These are phyloP conservation scores for Aspergillus felis DNA, from an alignment of 2,329 filamentous ascomycete genomes.

Conservation along the genomic window DNA sequence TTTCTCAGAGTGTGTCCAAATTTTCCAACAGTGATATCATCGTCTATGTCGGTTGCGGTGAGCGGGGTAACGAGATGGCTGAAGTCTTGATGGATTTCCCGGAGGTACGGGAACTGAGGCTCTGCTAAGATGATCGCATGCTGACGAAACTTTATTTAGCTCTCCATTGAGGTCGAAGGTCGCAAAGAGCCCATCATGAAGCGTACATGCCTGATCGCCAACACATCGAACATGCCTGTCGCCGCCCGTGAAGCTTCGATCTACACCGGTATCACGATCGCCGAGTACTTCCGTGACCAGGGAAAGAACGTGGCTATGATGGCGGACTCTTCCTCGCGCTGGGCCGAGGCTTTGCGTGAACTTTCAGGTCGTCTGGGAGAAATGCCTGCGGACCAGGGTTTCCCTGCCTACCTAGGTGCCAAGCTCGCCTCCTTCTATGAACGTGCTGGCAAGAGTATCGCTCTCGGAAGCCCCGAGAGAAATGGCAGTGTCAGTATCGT, in stretches of 20 bases:
- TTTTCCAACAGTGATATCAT: slow-evolving; percentile 99
- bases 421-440: slow-evolving; percentile 99
- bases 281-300: slow-evolving; percentile 96
- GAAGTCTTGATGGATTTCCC: slow-evolving; percentile 99
- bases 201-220: slow-evolving; percentile 95
- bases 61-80: slow-evolving; percentile 98
- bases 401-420: slow-evolving; percentile 92
- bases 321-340: slow-evolving; percentile 96
- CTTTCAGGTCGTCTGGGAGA: slow-evolving; percentile 97
- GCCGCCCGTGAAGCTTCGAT: slow-evolving; percentile 97
- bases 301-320: slow-evolving; percentile 99
- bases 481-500: slow-evolving; percentile 95
- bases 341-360: slow-evolving; percentile 98
- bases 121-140: not conserved
- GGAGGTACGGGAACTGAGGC: slow-evolving; percentile 50
- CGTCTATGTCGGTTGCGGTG: slow-evolving; percentile 89
- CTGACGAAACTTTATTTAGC: slow-evolving; percentile 41
- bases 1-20: slow-evolving; percentile 96
- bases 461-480: slow-evolving; percentile 84
- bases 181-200: slow-evolving; percentile 99
- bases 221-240: slow-evolving; percentile 99
- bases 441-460: slow-evolving; percentile 81
- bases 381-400: slow-evolving; percentile 99
- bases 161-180: slow-evolving; percentile 89
- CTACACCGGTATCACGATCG: slow-evolving; percentile 92